A percentile compares a stretch with the other conserved stretches of the same genome.
phyloP scores from a whole-genome alignment of 2,329 filamentous ascomycete species.

The Beauveria varroae region DNA sequence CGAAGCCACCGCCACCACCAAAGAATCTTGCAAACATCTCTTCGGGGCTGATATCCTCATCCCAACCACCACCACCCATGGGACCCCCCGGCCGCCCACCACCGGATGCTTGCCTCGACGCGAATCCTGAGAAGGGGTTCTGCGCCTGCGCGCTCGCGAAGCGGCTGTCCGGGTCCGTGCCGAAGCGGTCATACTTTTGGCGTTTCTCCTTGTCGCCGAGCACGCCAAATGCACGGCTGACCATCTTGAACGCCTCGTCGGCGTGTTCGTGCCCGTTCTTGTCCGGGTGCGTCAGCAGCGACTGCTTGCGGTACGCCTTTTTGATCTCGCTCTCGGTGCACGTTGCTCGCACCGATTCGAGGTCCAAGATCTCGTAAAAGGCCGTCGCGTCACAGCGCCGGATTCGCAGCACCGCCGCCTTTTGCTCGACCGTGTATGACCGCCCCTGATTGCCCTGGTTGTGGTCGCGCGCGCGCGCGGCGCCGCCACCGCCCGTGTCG shows the following conservation, averaged over 20 bases:
- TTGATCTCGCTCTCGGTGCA: conserved; percentile 83
- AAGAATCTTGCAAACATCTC: conserved; percentile 98
- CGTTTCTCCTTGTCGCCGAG: conserved; percentile 92
- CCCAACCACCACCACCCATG: conserved; percentile 49
- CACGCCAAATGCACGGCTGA: conserved; percentile 86
- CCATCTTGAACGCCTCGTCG: conserved; percentile 98
- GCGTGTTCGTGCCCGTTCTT: conserved; percentile 96
- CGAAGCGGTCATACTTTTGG: conserved; percentile 77
- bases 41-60: conserved; percentile 90
- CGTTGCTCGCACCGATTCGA: conserved; percentile 56
- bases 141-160: conserved; percentile 58
- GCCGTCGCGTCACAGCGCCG: conserved; percentile 75
- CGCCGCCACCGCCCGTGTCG: conserved; percentile 34
- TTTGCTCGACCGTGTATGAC: conserved; percentile 82
- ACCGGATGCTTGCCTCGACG: conserved; percentile 30
- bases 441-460: conserved; percentile 70
- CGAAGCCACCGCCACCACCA: conserved; percentile 66
- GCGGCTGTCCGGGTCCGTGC: conserved; percentile 84
- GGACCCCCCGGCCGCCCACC: conserved; percentile 22
- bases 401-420: conserved; percentile 83
- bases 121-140: conserved; percentile 12
- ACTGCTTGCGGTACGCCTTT: conserved; percentile 94
- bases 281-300: conserved; percentile 91
- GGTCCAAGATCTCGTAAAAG: conserved; percentile 89
- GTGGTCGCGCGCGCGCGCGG: conserved; percentile 52